phyloP scores from a whole-genome alignment of 768 basidiomycete genomes.

The Amanita polypyramis region DNA sequence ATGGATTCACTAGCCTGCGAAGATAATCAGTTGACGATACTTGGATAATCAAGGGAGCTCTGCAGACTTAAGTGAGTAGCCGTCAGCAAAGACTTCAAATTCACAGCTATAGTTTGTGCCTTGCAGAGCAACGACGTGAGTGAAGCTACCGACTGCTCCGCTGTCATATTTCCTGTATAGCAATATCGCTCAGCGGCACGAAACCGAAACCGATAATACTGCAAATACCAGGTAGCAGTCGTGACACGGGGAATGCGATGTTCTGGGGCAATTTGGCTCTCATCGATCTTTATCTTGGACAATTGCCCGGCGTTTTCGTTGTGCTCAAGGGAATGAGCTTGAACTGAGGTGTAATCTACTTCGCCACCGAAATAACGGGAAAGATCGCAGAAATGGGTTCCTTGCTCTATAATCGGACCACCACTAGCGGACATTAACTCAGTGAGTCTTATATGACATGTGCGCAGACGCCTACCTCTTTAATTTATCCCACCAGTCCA shows the following conservation, averaged over 20 bases:
- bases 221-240: conserved; percentile 68
- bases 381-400: conserved; percentile 95
- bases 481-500: conserved; percentile 92
- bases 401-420: conserved; percentile 83
- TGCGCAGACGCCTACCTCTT: conserved; percentile 39
- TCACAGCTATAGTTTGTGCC: conserved; percentile 92
- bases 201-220: neutral
- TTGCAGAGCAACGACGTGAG: conserved; percentile 85
- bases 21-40: conserved; percentile 1
- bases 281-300: conserved; percentile 75
- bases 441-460: conserved; percentile 1
- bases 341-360: conserved; percentile 72
- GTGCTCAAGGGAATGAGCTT: conserved; percentile 88
- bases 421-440: conserved; percentile 30
- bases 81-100: conserved; percentile 89
- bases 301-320: conserved; percentile 82
- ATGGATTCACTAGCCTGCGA: conserved; percentile 77
- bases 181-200: neutral
- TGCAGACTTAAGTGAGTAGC: conserved; percentile 72
- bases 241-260: conserved; percentile 94
- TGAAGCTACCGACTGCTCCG: conserved; percentile 89
- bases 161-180: conserved; percentile 80
- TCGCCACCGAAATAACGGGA: conserved; percentile 97
- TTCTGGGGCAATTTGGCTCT: conserved; percentile 71
- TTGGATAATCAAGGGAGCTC: neutral